Evolutionary conservation across 2,329 filamentous ascomycete genomes (phyloP).

Genomic region (Calonectria pauciramosa): DNA sequence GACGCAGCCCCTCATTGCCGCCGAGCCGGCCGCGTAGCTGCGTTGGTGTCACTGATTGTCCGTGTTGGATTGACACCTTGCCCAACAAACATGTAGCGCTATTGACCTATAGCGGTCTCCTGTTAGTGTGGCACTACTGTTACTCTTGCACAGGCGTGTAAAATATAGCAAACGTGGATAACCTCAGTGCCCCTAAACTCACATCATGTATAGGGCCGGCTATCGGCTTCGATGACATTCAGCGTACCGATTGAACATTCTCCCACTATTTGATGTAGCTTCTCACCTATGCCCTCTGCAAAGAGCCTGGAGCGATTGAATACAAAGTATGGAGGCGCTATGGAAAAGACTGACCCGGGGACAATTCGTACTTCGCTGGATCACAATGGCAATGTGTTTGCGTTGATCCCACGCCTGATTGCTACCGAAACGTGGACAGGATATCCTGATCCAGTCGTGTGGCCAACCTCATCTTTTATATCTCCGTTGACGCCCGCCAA

Average conservation of each 20-base stretch:
- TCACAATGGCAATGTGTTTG: background rate
- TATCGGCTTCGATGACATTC: background rate
- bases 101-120: conserved; percentile 33
- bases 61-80: conserved; percentile 23
- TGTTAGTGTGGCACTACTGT: conserved; percentile 34
- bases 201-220: background rate
- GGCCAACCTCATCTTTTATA: background rate
- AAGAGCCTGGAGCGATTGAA: background rate
- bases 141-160: conserved; percentile 34
- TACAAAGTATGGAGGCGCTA: background rate
- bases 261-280: background rate
- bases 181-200: conserved; percentile 23
- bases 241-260: background rate
- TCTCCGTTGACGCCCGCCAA: background rate
- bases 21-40: conserved; percentile 25
- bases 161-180: conserved; percentile 40
- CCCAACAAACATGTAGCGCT: conserved; percentile 18
- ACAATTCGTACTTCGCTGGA: too few species aligned
- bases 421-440: background rate
- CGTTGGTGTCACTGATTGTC: conserved; percentile 36
- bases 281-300: background rate
- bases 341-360: background rate
- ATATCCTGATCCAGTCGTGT: background rate
- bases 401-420: background rate
- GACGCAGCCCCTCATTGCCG: conserved; percentile 30